phyloP scores from a whole-genome alignment of 495 filamentous ascomycete genomes.

The Daldinia loculata region DNA sequence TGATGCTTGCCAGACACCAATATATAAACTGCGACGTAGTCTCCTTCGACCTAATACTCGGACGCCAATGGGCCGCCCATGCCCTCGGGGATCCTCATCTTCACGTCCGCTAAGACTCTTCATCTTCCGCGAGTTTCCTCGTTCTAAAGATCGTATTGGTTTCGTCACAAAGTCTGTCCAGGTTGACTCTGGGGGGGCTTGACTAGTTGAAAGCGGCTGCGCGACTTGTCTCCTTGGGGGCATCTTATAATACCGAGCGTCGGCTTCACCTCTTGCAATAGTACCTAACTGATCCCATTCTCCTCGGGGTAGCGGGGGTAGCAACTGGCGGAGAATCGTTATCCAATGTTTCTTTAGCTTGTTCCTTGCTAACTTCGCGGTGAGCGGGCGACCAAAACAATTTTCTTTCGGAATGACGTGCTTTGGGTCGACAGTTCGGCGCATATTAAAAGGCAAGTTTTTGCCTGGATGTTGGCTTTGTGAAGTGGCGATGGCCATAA shows the following conservation, averaged over 20 bases:
- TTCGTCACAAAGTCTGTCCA: constrained; percentile 41
- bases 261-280: constrained; percentile 65
- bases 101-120: constrained; percentile 51
- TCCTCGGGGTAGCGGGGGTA: constrained; percentile 74
- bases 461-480: constrained; percentile 37
- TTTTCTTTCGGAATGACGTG: constrained; percentile 65
- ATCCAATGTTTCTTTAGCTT: constrained; percentile 70
- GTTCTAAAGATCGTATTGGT: constrained; percentile 39
- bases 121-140: constrained; percentile 33
- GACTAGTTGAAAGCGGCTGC: neutral
- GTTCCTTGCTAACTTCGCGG: constrained; percentile 62
- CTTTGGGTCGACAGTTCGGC: constrained; percentile 56
- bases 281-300: constrained; percentile 71
- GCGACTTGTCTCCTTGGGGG: constrained; percentile 45
- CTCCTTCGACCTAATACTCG: constrained; percentile 32
- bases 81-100: constrained; percentile 48
- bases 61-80: constrained; percentile 43
- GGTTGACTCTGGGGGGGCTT: neutral
- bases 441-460: constrained; percentile 47
- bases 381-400: constrained; percentile 68
- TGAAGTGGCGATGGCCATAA: constrained; percentile 46
- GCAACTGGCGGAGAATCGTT: constrained; percentile 59
- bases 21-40: constrained; percentile 46
- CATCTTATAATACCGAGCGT: constrained; percentile 43
- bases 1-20: constrained; percentile 48